Evolutionary conservation across 495 filamentous ascomycete species (phyloP).

Genomic region (Clavariopsis aquatica): DNA sequence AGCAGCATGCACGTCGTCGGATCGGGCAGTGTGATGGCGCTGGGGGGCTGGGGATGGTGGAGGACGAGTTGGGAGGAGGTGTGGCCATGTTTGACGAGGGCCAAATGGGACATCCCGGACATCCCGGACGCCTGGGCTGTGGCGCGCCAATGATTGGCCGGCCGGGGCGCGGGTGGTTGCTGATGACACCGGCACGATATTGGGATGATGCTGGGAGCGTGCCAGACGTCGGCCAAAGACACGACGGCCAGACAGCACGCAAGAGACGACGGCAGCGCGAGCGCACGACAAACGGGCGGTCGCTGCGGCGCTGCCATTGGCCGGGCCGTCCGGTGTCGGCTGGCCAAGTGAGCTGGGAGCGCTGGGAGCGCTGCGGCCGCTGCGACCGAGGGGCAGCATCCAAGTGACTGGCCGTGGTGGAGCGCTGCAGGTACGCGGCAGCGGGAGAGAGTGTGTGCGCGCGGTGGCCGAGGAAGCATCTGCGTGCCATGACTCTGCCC

Average conservation of each 20-base stretch:
- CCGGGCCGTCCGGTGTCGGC: background rate
- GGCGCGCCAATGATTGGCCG: background rate
- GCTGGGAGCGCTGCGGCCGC: background rate
- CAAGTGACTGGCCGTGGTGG: background rate
- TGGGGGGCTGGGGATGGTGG: background rate
- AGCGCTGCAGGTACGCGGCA: constrained; percentile 23
- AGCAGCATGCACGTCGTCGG: background rate
- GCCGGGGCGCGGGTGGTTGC: constrained; percentile 3
- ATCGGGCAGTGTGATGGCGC: constrained; percentile 14
- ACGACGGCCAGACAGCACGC: background rate
- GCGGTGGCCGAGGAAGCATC: background rate
- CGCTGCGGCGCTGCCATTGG: background rate
- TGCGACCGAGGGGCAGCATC: constrained; percentile 1
- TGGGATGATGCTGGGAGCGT: constrained; percentile 19
- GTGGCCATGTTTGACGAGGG: constrained; percentile 2
- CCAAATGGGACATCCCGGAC: constrained; percentile 23
- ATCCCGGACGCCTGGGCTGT: constrained; percentile 13
- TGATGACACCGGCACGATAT: background rate
- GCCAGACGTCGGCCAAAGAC: constrained; percentile 12
- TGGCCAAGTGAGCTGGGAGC: background rate
- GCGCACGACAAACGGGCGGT: background rate
- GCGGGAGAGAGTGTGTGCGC: constrained; percentile 2
- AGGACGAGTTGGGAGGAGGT: background rate
- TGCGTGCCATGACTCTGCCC: constrained; percentile 17
- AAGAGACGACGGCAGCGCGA: constrained; percentile 1